A percentile compares a stretch with the other conserved stretches of the same genome.
Evolutionary conservation across 148 eudicot species (phyloP).

Genomic region (Diospyros kaki): DNA sequence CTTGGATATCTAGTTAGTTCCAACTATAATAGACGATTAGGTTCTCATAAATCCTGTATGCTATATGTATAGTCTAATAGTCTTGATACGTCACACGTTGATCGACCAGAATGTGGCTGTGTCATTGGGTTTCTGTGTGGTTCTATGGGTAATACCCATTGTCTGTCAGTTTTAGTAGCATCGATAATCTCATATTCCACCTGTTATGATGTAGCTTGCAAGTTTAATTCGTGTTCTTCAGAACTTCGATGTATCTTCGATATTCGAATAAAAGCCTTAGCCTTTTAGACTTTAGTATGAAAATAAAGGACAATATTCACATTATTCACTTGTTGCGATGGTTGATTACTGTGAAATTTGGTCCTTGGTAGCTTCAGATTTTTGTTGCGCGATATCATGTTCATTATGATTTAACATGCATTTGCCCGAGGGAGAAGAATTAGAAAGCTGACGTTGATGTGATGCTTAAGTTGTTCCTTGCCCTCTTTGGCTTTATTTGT

Average conservation of each 20-base stretch:
- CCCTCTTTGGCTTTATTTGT: too few relatives aligned
- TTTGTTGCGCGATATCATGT: too few relatives aligned
- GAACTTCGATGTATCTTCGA: background rate
- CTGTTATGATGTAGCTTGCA: background rate
- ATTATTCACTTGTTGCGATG: background rate
- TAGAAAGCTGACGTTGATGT: too few relatives aligned
- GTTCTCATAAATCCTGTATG: background rate
- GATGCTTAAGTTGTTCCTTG: too few relatives aligned
- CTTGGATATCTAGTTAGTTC: background rate
- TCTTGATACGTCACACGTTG: background rate
- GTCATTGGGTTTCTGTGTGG: background rate
- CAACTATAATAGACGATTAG: background rate
- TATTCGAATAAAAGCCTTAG: background rate
- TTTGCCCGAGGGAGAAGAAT: too few relatives aligned
- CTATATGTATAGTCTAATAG: constrained; percentile 4
- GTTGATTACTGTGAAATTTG: background rate
- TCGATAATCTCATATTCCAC: background rate
- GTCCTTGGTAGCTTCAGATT: background rate
- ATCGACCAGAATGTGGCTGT: background rate
- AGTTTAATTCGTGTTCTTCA: background rate
- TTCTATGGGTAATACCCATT: background rate
- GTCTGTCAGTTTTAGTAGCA: background rate
- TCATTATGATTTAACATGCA: too few relatives aligned
- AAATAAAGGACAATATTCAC: too few relatives aligned
- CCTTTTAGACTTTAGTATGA: too few relatives aligned